These are phyloP conservation scores for Cicer bijugum DNA, from an alignment of 306 rosid genomes.

Conservation along the genomic window DNA sequence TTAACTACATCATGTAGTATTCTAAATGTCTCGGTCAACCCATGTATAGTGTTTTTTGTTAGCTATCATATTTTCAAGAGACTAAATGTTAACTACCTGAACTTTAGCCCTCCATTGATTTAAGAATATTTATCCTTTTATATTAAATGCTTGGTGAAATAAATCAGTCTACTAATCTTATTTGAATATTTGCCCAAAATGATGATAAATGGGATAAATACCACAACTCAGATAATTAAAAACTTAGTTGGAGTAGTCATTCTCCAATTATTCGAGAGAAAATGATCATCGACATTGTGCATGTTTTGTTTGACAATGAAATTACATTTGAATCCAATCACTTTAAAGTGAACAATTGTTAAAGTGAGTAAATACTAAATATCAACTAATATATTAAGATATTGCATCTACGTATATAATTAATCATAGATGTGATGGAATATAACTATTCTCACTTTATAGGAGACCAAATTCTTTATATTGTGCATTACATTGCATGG, in stretches of 20 bases:
- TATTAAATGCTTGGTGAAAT: not conserved
- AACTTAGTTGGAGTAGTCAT: not conserved
- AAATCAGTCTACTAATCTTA: not conserved
- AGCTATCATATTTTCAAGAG: too few relatives aligned
- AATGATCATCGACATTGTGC: slow-evolving; percentile 6
- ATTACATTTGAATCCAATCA: too few relatives aligned
- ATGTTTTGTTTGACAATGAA: not conserved
- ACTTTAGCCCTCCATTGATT: too few relatives aligned
- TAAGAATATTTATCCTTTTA: too few relatives aligned
- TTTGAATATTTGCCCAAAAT: not conserved
- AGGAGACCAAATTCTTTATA: not conserved
- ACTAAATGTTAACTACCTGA: too few relatives aligned
- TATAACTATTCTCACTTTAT: not conserved
- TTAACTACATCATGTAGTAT: not conserved
- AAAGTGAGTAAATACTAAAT: not conserved
- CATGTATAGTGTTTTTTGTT: too few relatives aligned
- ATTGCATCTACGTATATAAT: not conserved
- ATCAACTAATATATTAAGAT: not conserved
- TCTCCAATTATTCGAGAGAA: slow-evolving; percentile 32
- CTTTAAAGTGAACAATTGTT: not conserved
- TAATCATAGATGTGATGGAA: not conserved
- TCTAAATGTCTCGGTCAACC: too few relatives aligned
- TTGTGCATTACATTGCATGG: not conserved
- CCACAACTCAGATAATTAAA: not conserved
- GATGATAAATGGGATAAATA: not conserved